Conservation (phyloP, 2,329 filamentous ascomycete species). For the Tricladium varicosporioides region DNA sequence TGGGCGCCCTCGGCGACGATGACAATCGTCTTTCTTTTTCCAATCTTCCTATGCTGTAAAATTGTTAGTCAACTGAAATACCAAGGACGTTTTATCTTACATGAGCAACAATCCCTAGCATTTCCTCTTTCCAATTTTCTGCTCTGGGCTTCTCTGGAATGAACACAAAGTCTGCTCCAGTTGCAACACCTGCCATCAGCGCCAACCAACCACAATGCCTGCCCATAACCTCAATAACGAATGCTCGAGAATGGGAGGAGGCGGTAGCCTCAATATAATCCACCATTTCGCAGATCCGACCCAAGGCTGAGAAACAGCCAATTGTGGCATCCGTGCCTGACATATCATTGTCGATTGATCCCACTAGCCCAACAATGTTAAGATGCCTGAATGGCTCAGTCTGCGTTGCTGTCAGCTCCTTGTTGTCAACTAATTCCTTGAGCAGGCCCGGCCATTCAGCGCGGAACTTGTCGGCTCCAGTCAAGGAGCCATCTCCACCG, state of each 20-base stretch:
- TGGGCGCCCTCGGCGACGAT: constrained; percentile 95
- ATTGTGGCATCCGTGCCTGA: constrained; percentile 97
- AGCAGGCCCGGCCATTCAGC: constrained; percentile 88
- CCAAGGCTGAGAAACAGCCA: constrained; percentile 90
- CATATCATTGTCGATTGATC: constrained; percentile 98
- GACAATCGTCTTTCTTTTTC: constrained; percentile 97
- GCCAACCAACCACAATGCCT: constrained; percentile 97
- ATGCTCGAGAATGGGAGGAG: constrained; percentile 89
- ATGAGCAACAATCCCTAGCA: constrained; percentile 74
- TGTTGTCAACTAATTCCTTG: constrained; percentile 74
- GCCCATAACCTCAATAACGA: constrained; percentile 98
- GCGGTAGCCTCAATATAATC: constrained; percentile 97
- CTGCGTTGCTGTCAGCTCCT: constrained; percentile 69
- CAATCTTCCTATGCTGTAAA: constrained; percentile 73
- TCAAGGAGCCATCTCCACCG: constrained; percentile 93
- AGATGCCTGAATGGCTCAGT: constrained; percentile 76
- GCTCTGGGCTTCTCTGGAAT: constrained; percentile 90
- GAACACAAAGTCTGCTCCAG: constrained; percentile 94
- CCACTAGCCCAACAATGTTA: constrained; percentile 95
- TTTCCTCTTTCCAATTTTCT: constrained; percentile 85
- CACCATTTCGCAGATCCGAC: constrained; percentile 91
- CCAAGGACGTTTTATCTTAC: constrained; percentile 41
- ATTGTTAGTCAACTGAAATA: constrained; percentile 9
- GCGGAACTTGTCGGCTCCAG: constrained; percentile 91
- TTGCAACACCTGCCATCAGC: constrained; percentile 92